Conservation (phyloP, 169 alveolate species). For the Babesia ovata region DNA sequence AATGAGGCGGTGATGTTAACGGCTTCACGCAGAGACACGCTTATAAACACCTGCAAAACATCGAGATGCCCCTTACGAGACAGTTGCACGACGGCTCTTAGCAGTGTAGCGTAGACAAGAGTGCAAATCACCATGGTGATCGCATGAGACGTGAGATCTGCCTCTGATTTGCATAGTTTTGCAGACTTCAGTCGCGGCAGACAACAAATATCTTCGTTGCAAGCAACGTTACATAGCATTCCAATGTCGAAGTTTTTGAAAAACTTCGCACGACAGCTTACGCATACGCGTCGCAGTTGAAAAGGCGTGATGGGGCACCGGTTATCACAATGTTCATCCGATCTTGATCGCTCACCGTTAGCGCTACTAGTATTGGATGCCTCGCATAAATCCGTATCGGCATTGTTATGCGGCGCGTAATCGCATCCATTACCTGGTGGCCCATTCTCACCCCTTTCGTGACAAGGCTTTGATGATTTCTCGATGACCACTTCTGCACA, state of each 20-base stretch:
- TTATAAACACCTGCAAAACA: constrained; percentile 16
- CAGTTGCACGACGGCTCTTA: constrained; percentile 28
- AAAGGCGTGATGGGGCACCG: neutral
- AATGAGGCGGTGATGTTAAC: constrained; percentile 7
- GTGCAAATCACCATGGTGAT: constrained; percentile 24
- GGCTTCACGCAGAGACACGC: constrained; percentile 11
- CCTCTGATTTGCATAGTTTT: neutral
- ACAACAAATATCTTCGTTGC: neutral
- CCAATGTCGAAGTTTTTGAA: constrained; percentile 7
- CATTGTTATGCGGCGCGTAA: too few relatives aligned
- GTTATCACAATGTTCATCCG: neutral
- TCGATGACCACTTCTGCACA: too few relatives aligned
- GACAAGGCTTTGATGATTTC: too few relatives aligned
- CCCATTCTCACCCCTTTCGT: too few relatives aligned
- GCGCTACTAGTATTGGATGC: too few relatives aligned
- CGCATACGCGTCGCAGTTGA: constrained; percentile 22
- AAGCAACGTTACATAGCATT: constrained; percentile 3
- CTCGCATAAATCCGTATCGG: too few relatives aligned
- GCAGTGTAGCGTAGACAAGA: constrained; percentile 25
- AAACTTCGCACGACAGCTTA: constrained; percentile 8
- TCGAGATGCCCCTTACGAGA: constrained; percentile 3
- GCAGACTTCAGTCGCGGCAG: neutral
- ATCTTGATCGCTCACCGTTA: too few relatives aligned
- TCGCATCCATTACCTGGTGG: too few relatives aligned
- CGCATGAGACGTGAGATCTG: constrained; percentile 15